Conservation (phyloP, 495 filamentous ascomycete species). For the Penicillium verhagenii region DNA sequence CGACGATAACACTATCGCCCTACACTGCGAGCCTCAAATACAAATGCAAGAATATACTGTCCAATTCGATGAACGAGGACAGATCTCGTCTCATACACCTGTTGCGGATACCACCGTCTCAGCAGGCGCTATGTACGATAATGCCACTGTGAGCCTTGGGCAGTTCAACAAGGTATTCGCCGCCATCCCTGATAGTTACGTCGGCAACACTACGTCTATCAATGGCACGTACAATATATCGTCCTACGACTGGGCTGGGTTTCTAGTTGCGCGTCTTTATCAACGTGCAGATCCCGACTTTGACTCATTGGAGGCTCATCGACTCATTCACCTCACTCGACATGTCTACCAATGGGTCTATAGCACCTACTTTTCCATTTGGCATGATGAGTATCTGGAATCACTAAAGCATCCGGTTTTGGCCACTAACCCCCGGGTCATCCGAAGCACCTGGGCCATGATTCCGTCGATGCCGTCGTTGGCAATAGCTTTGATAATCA, state of each 20-base stretch:
- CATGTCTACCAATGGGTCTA: constrained; percentile 44
- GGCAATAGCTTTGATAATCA: constrained; percentile 33
- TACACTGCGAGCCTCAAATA: constrained; percentile 37
- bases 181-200: constrained; percentile 37
- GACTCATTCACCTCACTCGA: constrained; percentile 29
- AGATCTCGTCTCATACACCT: constrained; percentile 22
- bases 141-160: constrained; percentile 39
- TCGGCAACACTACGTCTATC: constrained; percentile 26
- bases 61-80: constrained; percentile 36
- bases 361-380: constrained; percentile 42
- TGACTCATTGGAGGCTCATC: constrained; percentile 23
- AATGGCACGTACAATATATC: constrained; percentile 32
- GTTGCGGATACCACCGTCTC: constrained; percentile 24
- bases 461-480: constrained; percentile 34
- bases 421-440: constrained; percentile 32
- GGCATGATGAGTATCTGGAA: constrained; percentile 37
- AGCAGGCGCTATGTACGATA: constrained; percentile 35
- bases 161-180: constrained; percentile 46
- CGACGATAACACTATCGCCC: constrained; percentile 34
- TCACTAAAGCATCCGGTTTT: constrained; percentile 18
- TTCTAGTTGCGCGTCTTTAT: constrained; percentile 40
- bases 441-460: constrained; percentile 37
- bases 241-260: constrained; percentile 44
- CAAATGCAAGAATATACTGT: constrained; percentile 28
- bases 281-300: constrained; percentile 28